Conservation (phyloP, 2,329 filamentous ascomycete species). For the Trichoderma hamatum region DNA sequence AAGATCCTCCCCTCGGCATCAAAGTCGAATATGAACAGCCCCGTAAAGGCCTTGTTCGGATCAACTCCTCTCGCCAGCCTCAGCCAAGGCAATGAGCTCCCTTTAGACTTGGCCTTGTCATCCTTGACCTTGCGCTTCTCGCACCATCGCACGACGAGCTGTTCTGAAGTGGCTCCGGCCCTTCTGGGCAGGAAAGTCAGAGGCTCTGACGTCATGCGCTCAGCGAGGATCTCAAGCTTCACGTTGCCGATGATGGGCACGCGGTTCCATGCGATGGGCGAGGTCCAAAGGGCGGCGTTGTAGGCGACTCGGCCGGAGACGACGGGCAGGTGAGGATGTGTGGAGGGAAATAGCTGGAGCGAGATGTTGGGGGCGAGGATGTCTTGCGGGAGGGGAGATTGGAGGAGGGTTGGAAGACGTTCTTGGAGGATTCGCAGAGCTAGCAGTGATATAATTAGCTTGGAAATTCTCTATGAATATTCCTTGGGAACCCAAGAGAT, state of each 20-base stretch:
- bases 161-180: slow-evolving; percentile 67
- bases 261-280: slow-evolving; percentile 92
- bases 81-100: slow-evolving; percentile 48
- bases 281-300: slow-evolving; percentile 91
- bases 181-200: slow-evolving; percentile 51
- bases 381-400: slow-evolving; percentile 70
- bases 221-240: slow-evolving; percentile 81
- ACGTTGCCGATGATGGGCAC: slow-evolving; percentile 91
- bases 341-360: slow-evolving; percentile 71
- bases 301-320: slow-evolving; percentile 91
- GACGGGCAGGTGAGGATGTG: slow-evolving; percentile 86
- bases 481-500: not conserved
- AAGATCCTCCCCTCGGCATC: slow-evolving; percentile 81
- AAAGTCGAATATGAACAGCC: slow-evolving; percentile 94
- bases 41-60: slow-evolving; percentile 78
- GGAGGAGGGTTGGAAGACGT: slow-evolving; percentile 67
- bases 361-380: slow-evolving; percentile 76
- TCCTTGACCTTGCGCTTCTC: slow-evolving; percentile 41
- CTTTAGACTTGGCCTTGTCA: slow-evolving; percentile 41
- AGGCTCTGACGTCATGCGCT: slow-evolving; percentile 75
- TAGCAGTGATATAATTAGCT: slow-evolving; percentile 36
- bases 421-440: slow-evolving; percentile 68
- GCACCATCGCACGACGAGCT: slow-evolving; percentile 89
- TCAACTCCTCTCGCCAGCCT: slow-evolving; percentile 44
- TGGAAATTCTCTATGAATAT: not conserved